Conservation (phyloP, 352 stramenopile species). For the Phytophthora pluvialis region DNA sequence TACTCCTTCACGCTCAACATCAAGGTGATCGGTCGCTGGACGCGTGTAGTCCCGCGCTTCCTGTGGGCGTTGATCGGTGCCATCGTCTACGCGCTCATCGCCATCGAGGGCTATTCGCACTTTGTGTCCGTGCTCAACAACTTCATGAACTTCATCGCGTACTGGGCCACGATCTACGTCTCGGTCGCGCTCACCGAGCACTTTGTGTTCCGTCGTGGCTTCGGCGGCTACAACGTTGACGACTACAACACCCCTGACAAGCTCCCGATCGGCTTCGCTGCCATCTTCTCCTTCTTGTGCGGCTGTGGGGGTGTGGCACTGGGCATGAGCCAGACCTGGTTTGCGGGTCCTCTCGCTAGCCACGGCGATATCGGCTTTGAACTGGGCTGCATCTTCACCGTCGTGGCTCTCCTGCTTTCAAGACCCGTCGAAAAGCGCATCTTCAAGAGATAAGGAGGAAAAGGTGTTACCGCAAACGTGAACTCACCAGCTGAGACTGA, state of each 20-base stretch:
- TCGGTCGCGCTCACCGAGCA: slow-evolving; percentile 41
- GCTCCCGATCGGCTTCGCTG: slow-evolving; percentile 42
- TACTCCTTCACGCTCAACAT: slow-evolving; percentile 54
- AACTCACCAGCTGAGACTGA: slow-evolving; percentile 10
- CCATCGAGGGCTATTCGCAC: slow-evolving; percentile 44
- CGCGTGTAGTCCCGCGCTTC: slow-evolving; percentile 32
- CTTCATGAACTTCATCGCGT: slow-evolving; percentile 61
- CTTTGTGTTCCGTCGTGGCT: slow-evolving; percentile 44
- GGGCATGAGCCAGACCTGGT: slow-evolving; percentile 55
- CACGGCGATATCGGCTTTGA: slow-evolving; percentile 49
- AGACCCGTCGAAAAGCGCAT: slow-evolving; percentile 7
- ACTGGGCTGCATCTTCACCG: slow-evolving; percentile 37
- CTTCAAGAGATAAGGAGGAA: slow-evolving; percentile 12
- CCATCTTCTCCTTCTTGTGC: slow-evolving; percentile 43
- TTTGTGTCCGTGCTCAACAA: slow-evolving; percentile 54
- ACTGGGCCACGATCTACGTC: slow-evolving; percentile 46
- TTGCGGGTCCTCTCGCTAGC: slow-evolving; percentile 30
- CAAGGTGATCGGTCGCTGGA: slow-evolving; percentile 49
- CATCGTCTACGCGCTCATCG: slow-evolving; percentile 39
- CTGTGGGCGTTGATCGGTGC: slow-evolving; percentile 45
- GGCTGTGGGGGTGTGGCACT: slow-evolving; percentile 37
- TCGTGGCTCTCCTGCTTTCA: slow-evolving; percentile 38
- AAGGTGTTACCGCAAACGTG: neutral
- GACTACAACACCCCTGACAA: slow-evolving; percentile 45
- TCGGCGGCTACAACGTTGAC: slow-evolving; percentile 42